phyloP scores from a whole-genome alignment of 148 eudicot genomes.

The Vaccinium corymbosum region DNA sequence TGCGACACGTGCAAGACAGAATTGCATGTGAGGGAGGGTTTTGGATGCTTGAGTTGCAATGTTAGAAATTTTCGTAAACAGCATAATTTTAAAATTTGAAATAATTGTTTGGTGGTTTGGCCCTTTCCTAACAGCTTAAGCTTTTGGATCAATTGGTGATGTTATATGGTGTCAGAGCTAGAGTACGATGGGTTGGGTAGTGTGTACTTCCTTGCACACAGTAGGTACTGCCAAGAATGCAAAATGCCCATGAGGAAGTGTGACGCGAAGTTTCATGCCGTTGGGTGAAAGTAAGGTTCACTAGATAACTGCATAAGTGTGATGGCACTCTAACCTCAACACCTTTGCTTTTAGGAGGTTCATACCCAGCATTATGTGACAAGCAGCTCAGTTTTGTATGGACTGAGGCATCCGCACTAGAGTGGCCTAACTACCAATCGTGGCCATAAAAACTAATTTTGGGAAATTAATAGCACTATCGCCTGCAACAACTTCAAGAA shows the following conservation, averaged over 20 bases:
- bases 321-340: neutral
- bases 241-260: neutral
- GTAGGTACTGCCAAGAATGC: neutral
- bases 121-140: neutral
- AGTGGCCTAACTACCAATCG: neutral
- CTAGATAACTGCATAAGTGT: neutral
- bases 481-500: neutral
- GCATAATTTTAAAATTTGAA: neutral
- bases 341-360: neutral
- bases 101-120: neutral
- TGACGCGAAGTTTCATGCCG: neutral
- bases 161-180: slow-evolving; percentile 4
- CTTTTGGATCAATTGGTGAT: neutral
- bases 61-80: neutral
- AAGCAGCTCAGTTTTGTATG: slow-evolving; percentile 4
- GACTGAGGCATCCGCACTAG: neutral
- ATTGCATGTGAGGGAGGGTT: neutral
- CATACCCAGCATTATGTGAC: neutral
- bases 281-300: neutral
- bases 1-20: neutral
- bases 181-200: neutral
- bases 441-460: neutral
- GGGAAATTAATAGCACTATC: neutral
- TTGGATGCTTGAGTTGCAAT: neutral
- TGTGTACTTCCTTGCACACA: neutral